Base-by-base conservation (phyloP, 148 eudicot species). In the Arctostaphylos glauca region DNA sequence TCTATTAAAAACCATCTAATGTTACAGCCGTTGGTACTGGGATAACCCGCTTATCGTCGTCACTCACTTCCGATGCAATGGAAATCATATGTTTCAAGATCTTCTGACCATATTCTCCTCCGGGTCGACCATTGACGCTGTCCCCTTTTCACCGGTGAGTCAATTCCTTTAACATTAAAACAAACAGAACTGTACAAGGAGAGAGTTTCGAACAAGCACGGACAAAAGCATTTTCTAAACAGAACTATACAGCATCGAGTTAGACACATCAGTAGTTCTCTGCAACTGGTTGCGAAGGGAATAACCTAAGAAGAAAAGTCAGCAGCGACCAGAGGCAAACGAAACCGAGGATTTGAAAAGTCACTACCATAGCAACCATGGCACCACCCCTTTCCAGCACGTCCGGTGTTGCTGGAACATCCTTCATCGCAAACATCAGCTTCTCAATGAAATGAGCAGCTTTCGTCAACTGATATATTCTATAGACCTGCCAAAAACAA, bases 311-410 rank as follows among this genome's bases (percentile, higher is more conserved):
- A 67, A 95, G 95, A 84, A 95, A 95, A 31, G 97, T 93, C 76
- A 94, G 82, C 77, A 95, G 86, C 2, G 97, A 95, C 98, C 98
- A 95, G 31, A 95, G 90, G 85, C 97, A 93, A 78, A 90, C 85
- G 56, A 93, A 47, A 56, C 92, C 98, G 9, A 95, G 85, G 46
- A 87, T 78, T 78, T 92, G 90, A 81, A 94, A 89, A 58, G 94
- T 92, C 77, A 87, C 87, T 10, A 90, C 77, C 93, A 95, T 84
- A 3, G 93, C 90, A 50, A 88, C 85, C 84, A 91, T 80, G 18
- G 94, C 91, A 18, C 88, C 87, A 5, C 85, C 80, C 87, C 88
- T 90, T 58, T 90, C 92, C 43, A 88, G 23, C 82, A 92, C 49
- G 78, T 85, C 87, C 6, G 90, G 92, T 23, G 91, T 83, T 43